Evolutionary conservation across 139 green algal species (phyloP).

Genomic region (Chlorella ohadii): DNA sequence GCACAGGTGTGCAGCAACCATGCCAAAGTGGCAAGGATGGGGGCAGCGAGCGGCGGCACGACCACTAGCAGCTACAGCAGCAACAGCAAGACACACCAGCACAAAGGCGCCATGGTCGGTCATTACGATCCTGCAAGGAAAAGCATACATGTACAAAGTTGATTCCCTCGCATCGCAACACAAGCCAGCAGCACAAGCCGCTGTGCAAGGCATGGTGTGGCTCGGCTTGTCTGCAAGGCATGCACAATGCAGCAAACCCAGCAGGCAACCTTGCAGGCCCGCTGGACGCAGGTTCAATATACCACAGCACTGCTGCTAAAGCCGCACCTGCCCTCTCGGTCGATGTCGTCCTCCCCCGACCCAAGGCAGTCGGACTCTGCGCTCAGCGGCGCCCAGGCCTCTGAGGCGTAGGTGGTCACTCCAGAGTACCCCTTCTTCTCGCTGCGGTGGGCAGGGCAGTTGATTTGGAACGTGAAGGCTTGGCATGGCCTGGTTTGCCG

Average conservation of each 20-base stretch:
- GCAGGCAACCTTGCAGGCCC: no score
- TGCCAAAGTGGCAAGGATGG: not conserved
- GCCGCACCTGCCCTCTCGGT: constrained; percentile 66
- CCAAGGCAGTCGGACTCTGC: constrained; percentile 54
- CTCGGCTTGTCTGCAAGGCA: no score
- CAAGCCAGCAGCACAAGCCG: no score
- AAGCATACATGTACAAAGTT: no score
- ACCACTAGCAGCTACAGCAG: not conserved
- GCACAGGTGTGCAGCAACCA: no score
- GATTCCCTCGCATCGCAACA: no score
- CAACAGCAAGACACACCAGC: constrained; percentile 29
- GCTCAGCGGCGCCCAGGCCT: constrained; percentile 17
- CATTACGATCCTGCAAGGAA: constrained; percentile 46
- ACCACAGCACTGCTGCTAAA: no score
- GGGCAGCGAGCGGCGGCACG: not conserved
- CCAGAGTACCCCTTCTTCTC: constrained; percentile 73
- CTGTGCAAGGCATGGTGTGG: no score
- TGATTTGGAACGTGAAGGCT: no score
- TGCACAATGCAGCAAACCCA: no score
- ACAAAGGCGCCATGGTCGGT: constrained; percentile 78
- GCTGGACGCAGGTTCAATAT: no score
- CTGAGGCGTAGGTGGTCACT: constrained; percentile 45
- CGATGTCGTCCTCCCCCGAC: constrained; percentile 45
- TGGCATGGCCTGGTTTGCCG: no score
- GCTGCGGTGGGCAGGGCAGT: not conserved